These are phyloP conservation scores for Allium sativum DNA, from an alignment of 106 monocot species.

Conservation along the genomic window DNA sequence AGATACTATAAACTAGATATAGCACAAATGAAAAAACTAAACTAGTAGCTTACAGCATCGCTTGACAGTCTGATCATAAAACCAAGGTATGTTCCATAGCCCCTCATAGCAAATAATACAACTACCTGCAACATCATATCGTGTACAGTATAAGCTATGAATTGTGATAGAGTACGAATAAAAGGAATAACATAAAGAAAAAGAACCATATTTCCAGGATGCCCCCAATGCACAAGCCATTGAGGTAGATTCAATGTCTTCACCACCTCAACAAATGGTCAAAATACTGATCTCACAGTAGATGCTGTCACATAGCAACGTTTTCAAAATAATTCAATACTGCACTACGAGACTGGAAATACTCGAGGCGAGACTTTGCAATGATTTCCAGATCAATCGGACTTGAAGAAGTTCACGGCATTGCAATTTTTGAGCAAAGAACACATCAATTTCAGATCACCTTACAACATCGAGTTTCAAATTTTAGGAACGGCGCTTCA, in stretches of 20 bases:
- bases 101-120: slow-evolving; percentile 94
- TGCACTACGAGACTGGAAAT: too few relatives aligned
- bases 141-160: neutral
- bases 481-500: too few relatives aligned
- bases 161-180: neutral
- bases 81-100: slow-evolving; percentile 88
- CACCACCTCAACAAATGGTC: slow-evolving; percentile 70
- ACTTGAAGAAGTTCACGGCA: too few relatives aligned
- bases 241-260: slow-evolving; percentile 72
- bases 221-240: slow-evolving; percentile 97
- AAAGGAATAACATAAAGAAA: neutral
- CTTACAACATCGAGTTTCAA: too few relatives aligned
- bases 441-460: too few relatives aligned
- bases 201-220: slow-evolving; percentile 84
- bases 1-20: neutral
- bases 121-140: slow-evolving; percentile 49
- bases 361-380: too few relatives aligned
- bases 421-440: too few relatives aligned
- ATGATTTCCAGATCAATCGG: too few relatives aligned
- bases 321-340: neutral
- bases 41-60: slow-evolving; percentile 45
- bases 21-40: neutral
- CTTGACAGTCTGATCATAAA: slow-evolving; percentile 83
- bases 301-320: slow-evolving; percentile 29
- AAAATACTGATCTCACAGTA: slow-evolving; percentile 52